Evolutionary conservation across 257 asterid species (phyloP), one percentile per base, ranked within the genome.

Genomic region (Coffea canephora): DNA sequence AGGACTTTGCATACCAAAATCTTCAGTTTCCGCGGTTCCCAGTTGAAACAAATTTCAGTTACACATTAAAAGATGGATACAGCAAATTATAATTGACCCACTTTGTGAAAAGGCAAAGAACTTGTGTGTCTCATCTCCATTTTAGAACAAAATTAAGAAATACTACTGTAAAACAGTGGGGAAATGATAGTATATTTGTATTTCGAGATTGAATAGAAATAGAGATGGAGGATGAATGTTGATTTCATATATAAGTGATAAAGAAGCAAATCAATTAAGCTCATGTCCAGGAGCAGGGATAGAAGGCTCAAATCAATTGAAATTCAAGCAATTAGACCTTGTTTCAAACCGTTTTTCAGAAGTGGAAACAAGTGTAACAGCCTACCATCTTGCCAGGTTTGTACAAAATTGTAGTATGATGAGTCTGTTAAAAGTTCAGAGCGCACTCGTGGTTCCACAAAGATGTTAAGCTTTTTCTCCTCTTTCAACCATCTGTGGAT

Each of bases 361-460:
- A 55, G 25, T 23, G 68, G n/a, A 52, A 80, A 80, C 21, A 23
- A 19, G 18, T 62, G 21, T 69, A 49, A 71, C 4, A 70, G 68
- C 89, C 88, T 80, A 92, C 97, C 94, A 81, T 91, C 93, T 79
- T 50, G 73, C 98, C 98, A 94, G 68, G 96, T 90, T 79, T 91
- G 88, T 67, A 93, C 93, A 81, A 91, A 91, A 81, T 83, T 86
- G 82, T 87, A 94, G 84, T 89, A 89, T 25, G 96, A 77, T 0
- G 97, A 90, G 82, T 90, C 96, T 23, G 89, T 67, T 89, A 93
- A 81, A 79, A 94, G 98, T 81, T 94, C 97, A 76, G 89, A 81
- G 77, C 77, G 89, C 85, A 94, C 98, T 72, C 90, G 90, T 72
- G 96, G 98, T 84, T 94, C 98, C 82, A 94, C 98, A 76, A 86